Base-by-base conservation (phyloP, 768 basidiomycete genomes). In the Daedaleopsis sinensis region DNA sequence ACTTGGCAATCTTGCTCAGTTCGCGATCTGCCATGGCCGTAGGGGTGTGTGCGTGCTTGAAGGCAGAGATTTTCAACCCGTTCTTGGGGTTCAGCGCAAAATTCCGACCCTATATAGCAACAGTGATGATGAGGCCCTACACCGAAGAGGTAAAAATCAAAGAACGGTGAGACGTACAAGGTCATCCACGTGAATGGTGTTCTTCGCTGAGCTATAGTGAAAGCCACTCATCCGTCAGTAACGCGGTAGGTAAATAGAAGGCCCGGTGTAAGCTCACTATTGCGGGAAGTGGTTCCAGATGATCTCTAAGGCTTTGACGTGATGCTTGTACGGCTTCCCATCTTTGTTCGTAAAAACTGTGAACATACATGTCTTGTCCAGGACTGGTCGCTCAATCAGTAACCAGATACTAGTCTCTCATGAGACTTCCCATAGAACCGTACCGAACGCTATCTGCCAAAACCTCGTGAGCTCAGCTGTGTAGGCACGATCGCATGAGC, bases 361-460 rank as follows among this genome's bases (percentile, higher is more conserved):
- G 73, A 94, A 96, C 94, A 96, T 96, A 61, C 83, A 84, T 1
- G 85, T 90, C 71, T 93, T 90, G 79, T 96, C 94, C 23, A 94
- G 79, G 0, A 94, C 93, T 86, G 66, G 55, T 10, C 11, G 47
- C 47, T 6, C 44, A 52, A 57, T 68, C 19, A 16, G 42, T 50
- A 7, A 59, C 24, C 24, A n/a, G 32, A 39, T 8, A 18, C 21
- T 46, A 54, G 21, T 24, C 37, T 32, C 23, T 21, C 27, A 12
- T 10, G 42, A 11, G 24, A 32, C 7, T 7, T 32, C 27, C 7
- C 27, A 32, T 49, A n/a, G 36, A 27, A 43, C 36, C 57, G 68
- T 62, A 87, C 87, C 87, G 67, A 89, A 89, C 3, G 87, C 85
- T 65, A 89, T 87, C 87, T 78, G 42, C 10, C 13, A 11, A 6